Evolutionary conservation across 345 rosid genomes (phyloP), one percentile per base, ranked within the genome.

Genomic region (Physaria fendleri): DNA sequence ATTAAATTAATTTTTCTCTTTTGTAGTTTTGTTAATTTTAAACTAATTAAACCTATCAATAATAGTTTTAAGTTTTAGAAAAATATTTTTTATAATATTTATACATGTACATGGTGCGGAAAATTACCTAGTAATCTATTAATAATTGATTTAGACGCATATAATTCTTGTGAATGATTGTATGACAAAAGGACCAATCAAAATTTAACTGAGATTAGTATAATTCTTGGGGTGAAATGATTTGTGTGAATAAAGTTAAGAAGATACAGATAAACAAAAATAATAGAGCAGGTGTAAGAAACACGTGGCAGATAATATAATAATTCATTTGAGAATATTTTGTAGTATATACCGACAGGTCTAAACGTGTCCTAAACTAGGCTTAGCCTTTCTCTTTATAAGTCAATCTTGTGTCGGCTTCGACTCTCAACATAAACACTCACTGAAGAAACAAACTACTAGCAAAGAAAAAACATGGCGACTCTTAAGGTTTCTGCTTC

Each of bases 401-500:
- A 62, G 43, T 33, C 54, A 28, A 72, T 2, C 63, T 23, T 40
- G 13, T 33, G 11, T 66, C 70, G 73, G 62, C 67, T 59, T 67
- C 85, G 64, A 62, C 67, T 65, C 70, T 53, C 8, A 32, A 48
- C 78, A 54, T 46, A 58, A 13, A 62, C 54, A 15, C 18, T 30
- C 9, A 50, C 24, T 50, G n/a, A 48, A 48, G n/a, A 28, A 30
- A 21, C 41, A 2, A 34, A 52, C 42, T 17, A 12, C 46, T 20
- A 5, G 5, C 25, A 18, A 41, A 29, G 25, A 52, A 48, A 42
- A 55, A 88, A n/a, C n/a, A n/a, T 88, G 90, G 71, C 93, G 6
- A 81, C 88, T 52, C 77, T 85, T 58, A 68, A 57, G 11, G 80
- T 85, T 40, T 84, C 92, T 35, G 21, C 52, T 6, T 37, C 62